Evolutionary conservation across 257 asterid genomes (phyloP), one percentile per base, ranked within the genome.

Genomic region (Phtheirospermum japonicum): DNA sequence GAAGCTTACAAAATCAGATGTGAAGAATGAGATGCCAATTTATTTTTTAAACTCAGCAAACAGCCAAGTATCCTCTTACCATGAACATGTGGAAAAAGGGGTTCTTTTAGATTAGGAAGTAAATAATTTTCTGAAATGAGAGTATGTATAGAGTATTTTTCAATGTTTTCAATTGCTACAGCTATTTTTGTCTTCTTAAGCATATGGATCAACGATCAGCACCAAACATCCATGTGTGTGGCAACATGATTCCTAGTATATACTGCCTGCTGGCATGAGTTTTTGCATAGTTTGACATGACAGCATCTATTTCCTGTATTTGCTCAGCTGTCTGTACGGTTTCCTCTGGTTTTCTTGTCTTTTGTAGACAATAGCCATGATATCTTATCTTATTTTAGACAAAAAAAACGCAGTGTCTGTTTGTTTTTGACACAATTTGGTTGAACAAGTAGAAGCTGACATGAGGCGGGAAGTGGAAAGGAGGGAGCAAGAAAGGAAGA

Each of bases 401-500:
- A 53, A 42, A 14, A 33, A 30, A n/a, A 42, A 17, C 13, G 17
- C 3, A 4, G 13, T 42, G 49, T 67, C 18, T 32, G 20, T 13
- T 49, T 49, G 34, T 33, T 31, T 36, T 32, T 52, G 28, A 17
- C 48, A 18, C 7, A 57, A 19, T 73, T 67, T 42, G 60, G 43
- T 71, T 73, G 51, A 68, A 64, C 74, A 33, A 56, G 57, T 79
- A 93, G 99, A 93, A 82, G 85, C 73, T 64, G 96, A 85, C 63
- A 79, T 79, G 79, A 89, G 77, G 81, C 89, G 89, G 69, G 97
- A 89, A 74, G 50, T 81, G 77, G 97, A 93, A 68, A 84, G 94
- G 85, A 87, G 72, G 83, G 97, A 85, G 68, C 97, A 79, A 72
- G 99, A 93, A 61, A 86, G 89, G 80, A 87, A 85, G 84, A 87